A percentile compares a stretch with the other conserved stretches of the same genome.
These are phyloP conservation scores for Malus hybrid DNA, from an alignment of 331 rosid species.

Conservation along the genomic window DNA sequence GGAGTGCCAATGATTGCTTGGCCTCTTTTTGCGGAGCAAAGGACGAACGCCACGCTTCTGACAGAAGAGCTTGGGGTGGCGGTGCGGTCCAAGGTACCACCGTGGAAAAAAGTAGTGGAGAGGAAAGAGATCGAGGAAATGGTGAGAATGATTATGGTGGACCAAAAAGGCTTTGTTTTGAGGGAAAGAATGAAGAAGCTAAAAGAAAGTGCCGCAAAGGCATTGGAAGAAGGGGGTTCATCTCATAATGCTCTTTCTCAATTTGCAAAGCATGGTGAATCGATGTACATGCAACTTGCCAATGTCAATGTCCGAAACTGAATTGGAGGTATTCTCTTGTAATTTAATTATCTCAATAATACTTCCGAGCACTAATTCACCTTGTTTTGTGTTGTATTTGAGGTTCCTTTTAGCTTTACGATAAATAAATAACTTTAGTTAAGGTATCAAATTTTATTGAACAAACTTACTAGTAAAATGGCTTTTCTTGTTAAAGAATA, in stretches of 20 bases:
- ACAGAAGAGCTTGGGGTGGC: constrained; percentile 20
- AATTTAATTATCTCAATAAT: no score
- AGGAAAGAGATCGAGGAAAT: constrained; percentile 22
- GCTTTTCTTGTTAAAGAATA: no score
- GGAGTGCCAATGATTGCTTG: constrained; percentile 27
- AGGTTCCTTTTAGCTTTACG: no score
- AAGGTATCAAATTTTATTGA: no score
- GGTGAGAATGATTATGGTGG: constrained; percentile 11
- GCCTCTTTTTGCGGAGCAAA: constrained; percentile 31
- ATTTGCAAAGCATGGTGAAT: not conserved
- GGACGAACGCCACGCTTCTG: constrained; percentile 15
- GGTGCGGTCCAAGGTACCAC: constrained; percentile 3
- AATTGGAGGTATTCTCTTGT: no score
- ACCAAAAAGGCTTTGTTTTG: not conserved
- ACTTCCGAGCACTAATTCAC: no score
- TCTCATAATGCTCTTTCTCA: not conserved
- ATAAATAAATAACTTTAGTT: no score
- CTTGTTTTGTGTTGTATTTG: no score
- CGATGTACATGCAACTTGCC: not conserved
- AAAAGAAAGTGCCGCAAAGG: not conserved
- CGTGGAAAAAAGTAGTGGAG: constrained; percentile 6
- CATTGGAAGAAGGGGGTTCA: not conserved
- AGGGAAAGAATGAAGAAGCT: not conserved
- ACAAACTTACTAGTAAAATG: no score
- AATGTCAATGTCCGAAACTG: no score